Evolutionary conservation across 1,284 basidiomycete species (phyloP), one percentile per base, ranked within the genome.

Genomic region (Vanrija sp.): DNA sequence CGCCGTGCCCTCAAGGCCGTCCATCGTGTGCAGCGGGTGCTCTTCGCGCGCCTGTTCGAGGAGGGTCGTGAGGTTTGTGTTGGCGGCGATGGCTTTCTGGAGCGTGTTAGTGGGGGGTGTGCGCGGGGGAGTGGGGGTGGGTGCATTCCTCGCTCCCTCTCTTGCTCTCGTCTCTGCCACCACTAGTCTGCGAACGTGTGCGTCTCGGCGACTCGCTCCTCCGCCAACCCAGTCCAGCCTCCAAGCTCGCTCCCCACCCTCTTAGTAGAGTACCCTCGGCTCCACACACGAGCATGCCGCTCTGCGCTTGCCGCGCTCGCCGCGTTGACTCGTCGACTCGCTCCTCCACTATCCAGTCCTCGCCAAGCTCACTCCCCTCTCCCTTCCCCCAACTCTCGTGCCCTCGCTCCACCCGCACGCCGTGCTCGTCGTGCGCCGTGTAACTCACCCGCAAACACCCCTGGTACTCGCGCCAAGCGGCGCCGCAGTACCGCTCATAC

Each of bases 401-500:
- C 47, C 38, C 40, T 5, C 52, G 2, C 23, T 6, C 21, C 23
- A 49, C 26, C 19, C 39, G 14, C 21, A 5, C 42, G 3, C 46
- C 26, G 5, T n/a, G 34, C 14, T 7, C 28, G 28, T 15, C 39
- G n/a, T n/a, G 7, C 42, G 3, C 40, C 26, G 5, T n/a, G 28
- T 10, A 19, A 72, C 79, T 61, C 56, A 86, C 87, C 79, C 87
- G 85, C 18, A 96, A 82, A 72, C 93, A 96, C 3, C 78, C 77
- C 61, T 84, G 84, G 74, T 96, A 96, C 61, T 82, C 81, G 38
- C 80, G 76, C 87, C 91, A 96, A 10, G 89, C 75, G 62, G 80
- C 81, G 5, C 91, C 92, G 65, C 92, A 96, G 45, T 86, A 85
- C 46, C 80, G 74, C 64, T 94, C 86, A 70, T 91, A 93, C 69